phyloP scores from a whole-genome alignment of 2,329 filamentous ascomycete species.

The Cyclaneusma minus region DNA sequence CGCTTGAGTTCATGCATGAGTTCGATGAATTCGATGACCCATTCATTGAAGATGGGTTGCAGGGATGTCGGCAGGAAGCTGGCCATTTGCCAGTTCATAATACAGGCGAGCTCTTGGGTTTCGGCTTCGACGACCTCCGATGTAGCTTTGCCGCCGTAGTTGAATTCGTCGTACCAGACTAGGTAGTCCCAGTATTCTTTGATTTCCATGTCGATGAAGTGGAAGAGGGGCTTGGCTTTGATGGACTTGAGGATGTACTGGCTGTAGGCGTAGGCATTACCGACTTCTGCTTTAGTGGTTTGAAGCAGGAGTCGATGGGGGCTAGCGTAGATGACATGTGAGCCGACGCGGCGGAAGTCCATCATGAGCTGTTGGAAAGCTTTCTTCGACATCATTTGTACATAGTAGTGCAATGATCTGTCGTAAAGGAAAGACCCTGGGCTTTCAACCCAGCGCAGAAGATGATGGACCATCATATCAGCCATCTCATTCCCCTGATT shows the following conservation, averaged over 20 bases:
- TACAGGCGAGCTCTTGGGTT: slow-evolving; percentile 67
- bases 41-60: slow-evolving; percentile 76
- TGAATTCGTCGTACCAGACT: slow-evolving; percentile 97
- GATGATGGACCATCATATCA: slow-evolving; percentile 90
- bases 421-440: slow-evolving; percentile 93
- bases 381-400: slow-evolving; percentile 97
- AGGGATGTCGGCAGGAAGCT: slow-evolving; percentile 72
- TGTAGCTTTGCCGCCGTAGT: slow-evolving; percentile 91
- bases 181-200: slow-evolving; percentile 99
- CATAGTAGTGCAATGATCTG: slow-evolving; percentile 84
- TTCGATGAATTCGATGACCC: slow-evolving; percentile 88
- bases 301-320: slow-evolving; percentile 81
- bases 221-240: slow-evolving; percentile 85
- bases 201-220: slow-evolving; percentile 93
- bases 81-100: slow-evolving; percentile 97
- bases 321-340: slow-evolving; percentile 88
- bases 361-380: slow-evolving; percentile 94
- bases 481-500: slow-evolving; percentile 86
- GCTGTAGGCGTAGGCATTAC: slow-evolving; percentile 90
- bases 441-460: slow-evolving; percentile 93
- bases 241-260: slow-evolving; percentile 98
- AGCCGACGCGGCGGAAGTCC: slow-evolving; percentile 89
- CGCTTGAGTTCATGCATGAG: slow-evolving; percentile 83
- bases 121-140: slow-evolving; percentile 62
- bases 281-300: slow-evolving; percentile 91